Percentiles rank a stretch among this genome's conserved stretches.
phyloP scores from a whole-genome alignment of 164 flowering plant genomes.

The Santalum album region DNA sequence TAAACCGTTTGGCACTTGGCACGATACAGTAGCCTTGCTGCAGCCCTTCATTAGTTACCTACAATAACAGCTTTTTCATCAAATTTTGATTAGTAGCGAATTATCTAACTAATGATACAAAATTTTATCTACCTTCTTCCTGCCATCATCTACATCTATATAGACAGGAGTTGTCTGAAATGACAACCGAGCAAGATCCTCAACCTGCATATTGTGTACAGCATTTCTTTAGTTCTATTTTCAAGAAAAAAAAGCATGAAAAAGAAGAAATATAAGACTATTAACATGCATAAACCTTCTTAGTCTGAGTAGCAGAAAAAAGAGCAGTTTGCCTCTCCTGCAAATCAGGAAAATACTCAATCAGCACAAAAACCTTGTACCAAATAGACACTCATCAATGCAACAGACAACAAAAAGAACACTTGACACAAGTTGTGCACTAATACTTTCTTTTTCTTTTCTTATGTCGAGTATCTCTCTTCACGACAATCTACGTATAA shows the following conservation, averaged over 20 bases:
- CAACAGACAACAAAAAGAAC: too few relatives aligned
- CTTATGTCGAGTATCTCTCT: too few relatives aligned
- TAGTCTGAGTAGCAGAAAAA: constrained; percentile 94
- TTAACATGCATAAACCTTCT: constrained; percentile 46
- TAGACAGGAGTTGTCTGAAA: constrained; percentile 63
- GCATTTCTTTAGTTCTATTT: too few relatives aligned
- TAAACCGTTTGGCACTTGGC: constrained; percentile 67
- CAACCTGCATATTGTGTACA: constrained; percentile 45
- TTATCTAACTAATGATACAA: background rate
- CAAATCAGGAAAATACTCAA: constrained; percentile 13
- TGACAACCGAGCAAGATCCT: constrained; percentile 86
- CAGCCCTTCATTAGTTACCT: constrained; percentile 88
- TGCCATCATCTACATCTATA: constrained; percentile 91
- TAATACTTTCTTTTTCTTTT: too few relatives aligned
- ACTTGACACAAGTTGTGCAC: too few relatives aligned
- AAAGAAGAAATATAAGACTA: background rate
- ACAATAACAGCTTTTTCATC: constrained; percentile 13
- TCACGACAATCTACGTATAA: too few relatives aligned
- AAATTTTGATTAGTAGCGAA: background rate
- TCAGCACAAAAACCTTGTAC: constrained; percentile 7
- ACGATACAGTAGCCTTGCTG: constrained; percentile 86
- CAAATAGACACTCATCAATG: background rate
- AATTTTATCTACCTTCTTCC: constrained; percentile 49
- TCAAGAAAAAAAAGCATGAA: background rate
- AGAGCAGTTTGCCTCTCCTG: constrained; percentile 93